These are phyloP conservation scores for Saururus chinensis DNA, from an alignment of 164 flowering plant genomes.

Conservation along the genomic window DNA sequence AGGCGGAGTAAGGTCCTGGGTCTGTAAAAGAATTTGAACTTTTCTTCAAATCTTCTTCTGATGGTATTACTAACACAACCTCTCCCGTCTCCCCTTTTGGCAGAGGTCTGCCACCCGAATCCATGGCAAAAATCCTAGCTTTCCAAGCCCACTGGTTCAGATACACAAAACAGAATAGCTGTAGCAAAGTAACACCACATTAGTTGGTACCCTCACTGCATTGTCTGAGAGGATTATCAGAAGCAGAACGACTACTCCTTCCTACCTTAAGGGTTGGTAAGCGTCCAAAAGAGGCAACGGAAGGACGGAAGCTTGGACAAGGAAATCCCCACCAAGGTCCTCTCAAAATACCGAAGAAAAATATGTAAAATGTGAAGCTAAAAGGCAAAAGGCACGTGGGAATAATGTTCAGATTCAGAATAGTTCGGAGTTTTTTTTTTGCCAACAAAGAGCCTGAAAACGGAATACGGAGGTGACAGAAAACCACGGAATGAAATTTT, in stretches of 20 bases:
- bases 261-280: neutral
- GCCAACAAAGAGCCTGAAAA: too few species aligned
- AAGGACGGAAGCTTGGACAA: neutral
- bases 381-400: neutral
- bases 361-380: neutral
- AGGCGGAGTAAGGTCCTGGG: conserved; percentile 3
- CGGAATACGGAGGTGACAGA: too few species aligned
- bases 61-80: conserved; percentile 21
- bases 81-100: conserved; percentile 10
- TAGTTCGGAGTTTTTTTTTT: too few species aligned
- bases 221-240: too few species aligned
- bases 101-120: conserved; percentile 3
- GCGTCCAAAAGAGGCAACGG: neutral
- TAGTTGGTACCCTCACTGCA: too few species aligned
- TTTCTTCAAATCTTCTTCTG: conserved; percentile 12
- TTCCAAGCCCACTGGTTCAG: neutral
- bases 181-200: neutral
- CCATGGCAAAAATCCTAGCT: conserved; percentile 6
- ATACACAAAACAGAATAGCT: neutral
- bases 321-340: neutral
- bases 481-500: too few species aligned
- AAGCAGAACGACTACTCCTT: neutral
- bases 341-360: neutral
- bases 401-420: neutral
- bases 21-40: neutral